Percentiles rank a stretch among this genome's conserved stretches.
These are phyloP conservation scores for Coccinonectria pachysandricola DNA, from an alignment of 2,329 filamentous ascomycete genomes.

Conservation along the genomic window DNA sequence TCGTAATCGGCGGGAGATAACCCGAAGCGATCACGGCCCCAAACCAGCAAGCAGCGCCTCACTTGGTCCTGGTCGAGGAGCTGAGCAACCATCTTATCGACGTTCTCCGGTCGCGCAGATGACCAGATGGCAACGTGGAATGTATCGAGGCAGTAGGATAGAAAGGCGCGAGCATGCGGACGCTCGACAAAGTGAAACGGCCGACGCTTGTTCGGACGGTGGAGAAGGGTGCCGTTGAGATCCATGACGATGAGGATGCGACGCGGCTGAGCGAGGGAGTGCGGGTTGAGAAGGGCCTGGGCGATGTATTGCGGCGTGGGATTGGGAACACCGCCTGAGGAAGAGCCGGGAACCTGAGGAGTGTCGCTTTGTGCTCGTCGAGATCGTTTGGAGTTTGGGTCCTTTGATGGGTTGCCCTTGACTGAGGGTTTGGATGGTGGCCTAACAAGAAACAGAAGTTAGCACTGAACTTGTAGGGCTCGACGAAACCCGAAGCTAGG, in stretches of 20 bases:
- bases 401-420: constrained; percentile 1
- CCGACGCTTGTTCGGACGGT: constrained; percentile 46
- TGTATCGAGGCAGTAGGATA: constrained; percentile 61
- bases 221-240: constrained; percentile 83
- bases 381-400: constrained; percentile 1
- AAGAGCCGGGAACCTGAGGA: constrained; percentile 20
- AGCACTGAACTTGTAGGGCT: no score
- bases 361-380: constrained; percentile 5
- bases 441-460: no score
- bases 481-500: no score
- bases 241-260: constrained; percentile 77
- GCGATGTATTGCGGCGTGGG: constrained; percentile 52
- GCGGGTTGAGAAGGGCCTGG: constrained; percentile 36
- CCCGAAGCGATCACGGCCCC: constrained; percentile 68
- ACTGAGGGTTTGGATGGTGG: no score
- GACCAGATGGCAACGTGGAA: constrained; percentile 88
- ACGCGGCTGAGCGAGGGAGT: constrained; percentile 35
- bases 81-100: constrained; percentile 53
- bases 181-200: constrained; percentile 51
- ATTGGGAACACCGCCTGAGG: constrained; percentile 49
- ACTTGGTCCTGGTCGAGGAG: constrained; percentile 50
- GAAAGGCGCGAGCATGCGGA: constrained; percentile 57
- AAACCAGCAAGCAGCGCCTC: constrained; percentile 53
- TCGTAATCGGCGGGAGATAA: constrained; percentile 56
- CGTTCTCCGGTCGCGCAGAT: constrained; percentile 66